Evolutionary conservation across 768 basidiomycete genomes (phyloP).

Genomic region (Cystobasidium onofrii): DNA sequence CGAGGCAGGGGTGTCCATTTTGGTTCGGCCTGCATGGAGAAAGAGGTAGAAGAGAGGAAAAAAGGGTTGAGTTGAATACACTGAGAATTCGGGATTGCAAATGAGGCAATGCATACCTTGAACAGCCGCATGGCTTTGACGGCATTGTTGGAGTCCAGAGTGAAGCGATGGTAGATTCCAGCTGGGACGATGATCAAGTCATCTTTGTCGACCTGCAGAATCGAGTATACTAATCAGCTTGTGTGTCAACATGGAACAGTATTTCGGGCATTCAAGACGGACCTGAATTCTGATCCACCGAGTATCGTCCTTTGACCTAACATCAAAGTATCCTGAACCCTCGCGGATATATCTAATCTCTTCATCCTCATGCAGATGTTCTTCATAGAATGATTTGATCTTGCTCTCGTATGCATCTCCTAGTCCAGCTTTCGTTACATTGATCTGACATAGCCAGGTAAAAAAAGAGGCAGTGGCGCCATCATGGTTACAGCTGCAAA

Average conservation of each 20-base stretch:
- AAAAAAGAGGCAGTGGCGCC: constrained; percentile 54
- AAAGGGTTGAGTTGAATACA: background rate
- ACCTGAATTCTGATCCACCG: constrained; percentile 24
- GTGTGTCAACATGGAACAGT: constrained; percentile 52
- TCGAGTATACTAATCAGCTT: constrained; percentile 59
- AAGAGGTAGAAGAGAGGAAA: background rate
- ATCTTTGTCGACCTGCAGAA: constrained; percentile 54
- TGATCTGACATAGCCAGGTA: constrained; percentile 53
- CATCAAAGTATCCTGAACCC: constrained; percentile 87
- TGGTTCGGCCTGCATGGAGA: constrained; percentile 64
- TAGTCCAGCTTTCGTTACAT: constrained; percentile 66
- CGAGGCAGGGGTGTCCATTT: constrained; percentile 80
- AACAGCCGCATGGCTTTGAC: constrained; percentile 76
- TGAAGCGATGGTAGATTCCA: constrained; percentile 92
- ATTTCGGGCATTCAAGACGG: background rate
- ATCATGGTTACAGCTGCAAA: background rate
- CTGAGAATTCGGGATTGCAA: background rate
- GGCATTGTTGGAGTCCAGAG: constrained; percentile 64
- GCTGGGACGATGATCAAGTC: constrained; percentile 81
- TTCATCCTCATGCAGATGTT: constrained; percentile 89
- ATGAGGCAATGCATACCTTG: constrained; percentile 52
- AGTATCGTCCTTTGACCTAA: constrained; percentile 57
- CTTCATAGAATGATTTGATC: constrained; percentile 51
- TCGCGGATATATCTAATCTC: constrained; percentile 81
- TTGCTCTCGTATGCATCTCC: constrained; percentile 77